Base-by-base conservation (phyloP, 805 yeast genomes). In the Sungouiella blattae region DNA sequence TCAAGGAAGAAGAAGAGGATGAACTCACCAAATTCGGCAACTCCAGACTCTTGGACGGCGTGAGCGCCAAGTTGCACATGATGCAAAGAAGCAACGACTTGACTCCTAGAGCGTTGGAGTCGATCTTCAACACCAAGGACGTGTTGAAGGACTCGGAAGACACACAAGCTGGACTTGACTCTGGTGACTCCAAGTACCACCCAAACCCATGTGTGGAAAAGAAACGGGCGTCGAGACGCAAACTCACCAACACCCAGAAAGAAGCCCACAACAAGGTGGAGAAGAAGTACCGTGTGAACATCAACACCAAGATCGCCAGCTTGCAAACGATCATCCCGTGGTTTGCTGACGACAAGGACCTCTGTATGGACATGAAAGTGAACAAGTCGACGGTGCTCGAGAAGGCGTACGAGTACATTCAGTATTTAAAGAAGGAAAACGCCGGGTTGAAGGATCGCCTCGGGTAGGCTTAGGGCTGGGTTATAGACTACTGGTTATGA, bases 231-330 rank as follows among this genome's bases (percentile, higher is more conserved):
- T 73, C 74, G 30, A 60, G 80, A 52, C 76, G 77, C 58, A 67
- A 78, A 55, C 54, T 76, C 36, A 74, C 81, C 6, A 66, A 67
- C 5, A 69, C 71, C 45, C 87, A 81, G 58, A 78, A 80, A 46
- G 77, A 77, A 48, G 86, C 86, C 0, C 89, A 82, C 53, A 81
- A 81, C 60, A 77, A 76, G 57, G 79, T 82, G 43, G 88, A 82
- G 52, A 78, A 81, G 53, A 72, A 80, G 40, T 81, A 82, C 56
- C 64, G 87, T 53, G 80, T 79, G 41, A 81, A 81, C 55, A 80
- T 82, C 55, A 81, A 81, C 53, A 76, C 83, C 9, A 81, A 80
- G 54, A 82, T 82, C 37, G 83, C 83, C 4, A 78, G 78, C 20
- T 58, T 81, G 35, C 85, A 80, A 51, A 73, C 72, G 47, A 67